Conservation (phyloP, 495 filamentous ascomycete genomes). For the Aspergillus egyptiacus region DNA sequence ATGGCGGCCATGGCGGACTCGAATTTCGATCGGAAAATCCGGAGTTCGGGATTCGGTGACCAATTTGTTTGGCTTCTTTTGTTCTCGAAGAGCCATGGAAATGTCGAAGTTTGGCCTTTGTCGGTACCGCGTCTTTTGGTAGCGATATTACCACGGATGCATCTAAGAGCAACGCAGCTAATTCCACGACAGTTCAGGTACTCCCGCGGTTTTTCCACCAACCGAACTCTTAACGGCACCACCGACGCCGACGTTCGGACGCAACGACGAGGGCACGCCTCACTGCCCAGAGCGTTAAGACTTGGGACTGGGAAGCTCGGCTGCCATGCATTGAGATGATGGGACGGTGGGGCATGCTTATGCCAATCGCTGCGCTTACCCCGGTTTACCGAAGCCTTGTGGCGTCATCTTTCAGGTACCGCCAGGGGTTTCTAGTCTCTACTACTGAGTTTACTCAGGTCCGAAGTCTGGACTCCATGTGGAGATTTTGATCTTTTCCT, state of each 20-base stretch:
- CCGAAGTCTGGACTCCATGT: slow-evolving; percentile 12
- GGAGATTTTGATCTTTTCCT: slow-evolving; percentile 10
- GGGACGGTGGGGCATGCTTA: background rate
- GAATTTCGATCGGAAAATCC: background rate
- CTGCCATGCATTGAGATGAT: background rate
- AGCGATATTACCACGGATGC: slow-evolving; percentile 2
- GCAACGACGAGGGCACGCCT: background rate
- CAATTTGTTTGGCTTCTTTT: slow-evolving; percentile 2
- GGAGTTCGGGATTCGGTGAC: background rate
- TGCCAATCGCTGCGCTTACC: background rate
- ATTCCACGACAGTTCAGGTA: slow-evolving; percentile 9
- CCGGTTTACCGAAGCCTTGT: background rate
- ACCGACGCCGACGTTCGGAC: background rate
- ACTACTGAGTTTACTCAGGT: background rate
- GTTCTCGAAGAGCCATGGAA: slow-evolving; percentile 7
- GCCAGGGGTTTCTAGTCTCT: slow-evolving; percentile 6
- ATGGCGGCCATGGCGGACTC: background rate
- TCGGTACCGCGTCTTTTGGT: slow-evolving; percentile 7
- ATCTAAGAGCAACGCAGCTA: background rate
- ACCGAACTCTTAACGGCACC: background rate
- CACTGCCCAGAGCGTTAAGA: background rate
- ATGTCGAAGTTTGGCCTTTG: slow-evolving; percentile 8
- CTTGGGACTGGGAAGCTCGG: background rate
- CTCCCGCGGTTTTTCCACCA: background rate
- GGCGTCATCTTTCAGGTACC: slow-evolving; percentile 13